Evolutionary conservation across 192 early-diverging fungal genomes (phyloP), one percentile per base, ranked within the genome.

Genomic region (Dissophora globulifera): DNA sequence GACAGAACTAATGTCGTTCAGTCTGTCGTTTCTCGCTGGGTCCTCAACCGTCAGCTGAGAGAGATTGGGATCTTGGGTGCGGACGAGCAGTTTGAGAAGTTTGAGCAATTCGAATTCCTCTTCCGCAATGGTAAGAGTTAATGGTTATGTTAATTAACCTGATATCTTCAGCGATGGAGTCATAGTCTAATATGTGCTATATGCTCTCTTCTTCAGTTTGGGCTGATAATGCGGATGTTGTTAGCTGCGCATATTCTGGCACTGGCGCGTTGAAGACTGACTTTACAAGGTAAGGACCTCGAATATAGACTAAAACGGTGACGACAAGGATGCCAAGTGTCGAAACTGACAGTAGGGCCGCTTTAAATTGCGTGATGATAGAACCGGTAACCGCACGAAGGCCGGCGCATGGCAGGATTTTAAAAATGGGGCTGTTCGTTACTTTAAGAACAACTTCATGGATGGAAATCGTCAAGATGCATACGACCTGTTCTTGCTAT

Each of bases 1-100:
- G 98, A 99, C 72, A 91, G 98, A 65, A 99, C 98, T 29, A 99
- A 99, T 69, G 97, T 99, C 23, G 96, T 98, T 19, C 98, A 99
- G 72, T 92, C 91, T 25, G 92, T 96, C 32, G 79, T 99, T 30
- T 94, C 96, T 13, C 85, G 90, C 26, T 80, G 75, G 47, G 75
- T 91, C 1, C 82, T 99, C 50, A 86, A 86, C 35, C 62, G 76
- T 48, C 93, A 97, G 83, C 82, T 99, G 26, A 83, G 86, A 8
- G 85, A 89, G 19, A 58, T 89, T 11, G 86, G 84, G 35, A 82
- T 95, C 19, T 71, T 97, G 50, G 80, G 78, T 4, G 65, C 81
- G 6, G 82, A 84, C 30, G 89, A 92, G 43, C 75, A 62, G 7
- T 81, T 96, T 52, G 89, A 90, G 42, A 82, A 85, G 48, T 86